Evolutionary conservation across 768 basidiomycete species (phyloP), one percentile per base, ranked within the genome.

Genomic region (Gloeopeniophorella convolvens): DNA sequence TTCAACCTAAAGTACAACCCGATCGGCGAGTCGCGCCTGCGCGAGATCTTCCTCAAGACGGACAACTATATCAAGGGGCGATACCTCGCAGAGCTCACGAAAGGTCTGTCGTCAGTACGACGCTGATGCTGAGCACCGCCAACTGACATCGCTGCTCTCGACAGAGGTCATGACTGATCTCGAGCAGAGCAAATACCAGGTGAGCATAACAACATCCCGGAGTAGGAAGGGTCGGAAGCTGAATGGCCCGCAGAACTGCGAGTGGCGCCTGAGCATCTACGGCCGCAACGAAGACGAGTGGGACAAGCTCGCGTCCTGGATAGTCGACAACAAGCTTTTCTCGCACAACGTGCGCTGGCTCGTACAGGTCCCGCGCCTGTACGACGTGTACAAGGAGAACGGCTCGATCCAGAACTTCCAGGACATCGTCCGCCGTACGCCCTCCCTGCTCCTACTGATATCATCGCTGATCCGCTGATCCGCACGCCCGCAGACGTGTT

Each of bases 301-400:
- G 96, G 96, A 98, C 73, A 97, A 97, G 62, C 73, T 99, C 5
- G 96, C 96, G 15, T 87, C 85, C 72, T 99, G 96, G 96, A 83
- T 99, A 50, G 81, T 96, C 64, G 77, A 88, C 63, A 80, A 97
- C 72, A 92, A 95, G 65, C 73, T 98, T 4, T 88, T 77, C 66
- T 97, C 94, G 3, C 94, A 98, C 67, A 98, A 99, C 62, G 92
- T 98, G 32, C 81, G 96, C 45, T 98, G 96, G 96, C 80, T 98
- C 50, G 86, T 99, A 56, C 96, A 98, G 65, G 72, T 98, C 5
- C 96, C 96, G 0, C 82, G 96, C 2, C 65, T 99, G 51, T 99
- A 99, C 70, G 85, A 95, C 58, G 80, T 98, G 6, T 99, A 96
- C 75, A 96, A 94, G 64, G 81, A 83, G 46, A 89, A 81, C 53